Evolutionary conservation across 495 filamentous ascomycete genomes (phyloP).

Genomic region (Viridothelium virens): DNA sequence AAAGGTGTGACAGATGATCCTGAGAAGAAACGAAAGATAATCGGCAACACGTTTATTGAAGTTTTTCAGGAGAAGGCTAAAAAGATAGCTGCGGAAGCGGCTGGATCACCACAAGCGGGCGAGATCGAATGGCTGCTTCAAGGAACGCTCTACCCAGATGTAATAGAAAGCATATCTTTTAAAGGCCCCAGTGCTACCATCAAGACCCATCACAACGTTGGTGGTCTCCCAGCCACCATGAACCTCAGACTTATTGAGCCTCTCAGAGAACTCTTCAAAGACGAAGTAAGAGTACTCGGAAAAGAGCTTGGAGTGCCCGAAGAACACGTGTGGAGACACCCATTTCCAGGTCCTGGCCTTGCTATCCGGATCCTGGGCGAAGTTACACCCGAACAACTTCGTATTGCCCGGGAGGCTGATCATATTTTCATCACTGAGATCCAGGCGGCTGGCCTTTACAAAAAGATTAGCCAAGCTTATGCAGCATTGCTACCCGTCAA

Average conservation of each 20-base stretch:
- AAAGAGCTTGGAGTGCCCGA: conserved; percentile 66
- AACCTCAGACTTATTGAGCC: conserved; percentile 70
- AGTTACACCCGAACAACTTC: conserved; percentile 69
- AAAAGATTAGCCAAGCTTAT: conserved; percentile 74
- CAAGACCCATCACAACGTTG: conserved; percentile 82
- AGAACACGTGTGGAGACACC: conserved; percentile 75
- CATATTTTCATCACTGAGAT: conserved; percentile 86
- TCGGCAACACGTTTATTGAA: conserved; percentile 80
- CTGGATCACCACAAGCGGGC: conserved; percentile 51
- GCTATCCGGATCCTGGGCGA: conserved; percentile 87
- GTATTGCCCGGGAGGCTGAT: conserved; percentile 77
- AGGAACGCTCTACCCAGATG: conserved; percentile 74
- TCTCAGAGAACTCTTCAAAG: conserved; percentile 72
- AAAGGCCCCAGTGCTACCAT: conserved; percentile 76
- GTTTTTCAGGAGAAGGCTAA: conserved; percentile 76
- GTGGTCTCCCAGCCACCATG: conserved; percentile 55
- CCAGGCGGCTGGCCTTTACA: conserved; percentile 71
- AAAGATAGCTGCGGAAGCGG: conserved; percentile 62
- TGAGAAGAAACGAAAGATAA: conserved; percentile 90
- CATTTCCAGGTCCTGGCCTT: conserved; percentile 79
- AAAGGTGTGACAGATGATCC: conserved; percentile 69
- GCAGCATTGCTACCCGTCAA: conserved; percentile 64
- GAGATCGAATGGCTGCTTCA: conserved; percentile 79
- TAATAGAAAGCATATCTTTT: conserved; percentile 76
- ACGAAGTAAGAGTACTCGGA: conserved; percentile 75